Base-by-base conservation (phyloP, 495 filamentous ascomycete genomes). In the Penicillium nucicola region DNA sequence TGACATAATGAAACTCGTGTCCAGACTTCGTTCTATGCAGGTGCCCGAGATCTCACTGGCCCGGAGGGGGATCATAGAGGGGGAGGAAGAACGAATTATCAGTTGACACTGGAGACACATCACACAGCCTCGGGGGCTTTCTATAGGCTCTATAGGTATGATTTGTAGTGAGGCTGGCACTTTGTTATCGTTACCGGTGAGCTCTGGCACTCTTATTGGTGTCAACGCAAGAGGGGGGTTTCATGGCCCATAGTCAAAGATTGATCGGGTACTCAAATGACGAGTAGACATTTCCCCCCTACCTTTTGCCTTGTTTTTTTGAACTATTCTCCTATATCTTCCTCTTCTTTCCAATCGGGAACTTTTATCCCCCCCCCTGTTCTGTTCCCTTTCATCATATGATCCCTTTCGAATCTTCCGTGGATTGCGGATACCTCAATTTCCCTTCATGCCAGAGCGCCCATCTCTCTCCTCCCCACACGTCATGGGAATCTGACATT, bases 1-100 rank as follows among this genome's bases (percentile, higher is more conserved):
- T 51, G 39, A 43, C 47, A 42, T 40, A 49, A 50, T 17, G n/a
- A 23, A 19, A 33, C 19, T 50, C 39, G 40, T 45, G 48, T 51
- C 48, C 25, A 51, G 39, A 31, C 48, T 22, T 28, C 17, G 1
- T 40, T 23, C 37, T 9, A 48, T 41, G 46, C 46, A 48, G 40
- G 22, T 31, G 25, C 19, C 31, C 28, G 28, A 25, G 5, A 30
- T 51, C 32, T 51, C 25, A 51, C 48, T 51, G 40, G 48, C 36
- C 39, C 36, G 46, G 17, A 9, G 25, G 46, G 17, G n/a, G 25
- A 40, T 17, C 11, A 15, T 20, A 43, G 19, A 37, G 30, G 20
- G 33, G 41, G 48, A n/a, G 38, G 48, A n/a, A 15, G 20, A 42
- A 38, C 45, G 35, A 48, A 48, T 48, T 13, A 38, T 31, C 15